A percentile compares a stretch with the other conserved stretches of the same genome.
These are phyloP conservation scores for Lyophyllum decastes DNA, from an alignment of 768 basidiomycete genomes.

Conservation along the genomic window DNA sequence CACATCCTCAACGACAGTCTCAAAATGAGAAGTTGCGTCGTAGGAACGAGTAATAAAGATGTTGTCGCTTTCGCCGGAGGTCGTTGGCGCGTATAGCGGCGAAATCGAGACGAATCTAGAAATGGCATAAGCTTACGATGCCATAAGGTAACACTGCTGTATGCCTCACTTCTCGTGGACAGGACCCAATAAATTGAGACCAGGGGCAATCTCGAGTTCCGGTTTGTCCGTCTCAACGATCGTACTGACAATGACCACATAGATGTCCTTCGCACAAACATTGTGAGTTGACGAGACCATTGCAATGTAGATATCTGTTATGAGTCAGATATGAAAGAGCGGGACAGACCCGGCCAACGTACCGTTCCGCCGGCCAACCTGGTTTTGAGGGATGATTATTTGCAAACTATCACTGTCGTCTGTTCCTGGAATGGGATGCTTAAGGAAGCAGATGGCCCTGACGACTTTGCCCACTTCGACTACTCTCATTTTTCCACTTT, in stretches of 20 bases:
- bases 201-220: constrained; percentile 90
- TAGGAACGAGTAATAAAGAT: constrained; percentile 98
- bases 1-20: constrained; percentile 97
- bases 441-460: constrained; percentile 95
- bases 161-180: constrained; percentile 87
- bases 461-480: constrained; percentile 94
- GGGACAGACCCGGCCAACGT: constrained; percentile 25
- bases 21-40: constrained; percentile 98
- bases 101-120: constrained; percentile 87
- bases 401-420: constrained; percentile 95
- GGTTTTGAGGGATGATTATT: constrained; percentile 99
- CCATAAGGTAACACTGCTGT: background rate
- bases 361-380: constrained; percentile 93
- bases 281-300: constrained; percentile 97
- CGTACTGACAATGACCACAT: constrained; percentile 97
- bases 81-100: constrained; percentile 87
- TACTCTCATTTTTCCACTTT: constrained; percentile 81
- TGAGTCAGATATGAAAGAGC: constrained; percentile 2
- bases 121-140: constrained; percentile 7
- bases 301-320: constrained; percentile 94
- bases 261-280: constrained; percentile 93
- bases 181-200: constrained; percentile 86
- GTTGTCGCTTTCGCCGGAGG: constrained; percentile 79
- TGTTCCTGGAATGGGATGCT: constrained; percentile 97
- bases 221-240: constrained; percentile 95